These are phyloP conservation scores for Candida sp. DNA, from an alignment of 1,139 yeast genomes.

Conservation along the genomic window DNA sequence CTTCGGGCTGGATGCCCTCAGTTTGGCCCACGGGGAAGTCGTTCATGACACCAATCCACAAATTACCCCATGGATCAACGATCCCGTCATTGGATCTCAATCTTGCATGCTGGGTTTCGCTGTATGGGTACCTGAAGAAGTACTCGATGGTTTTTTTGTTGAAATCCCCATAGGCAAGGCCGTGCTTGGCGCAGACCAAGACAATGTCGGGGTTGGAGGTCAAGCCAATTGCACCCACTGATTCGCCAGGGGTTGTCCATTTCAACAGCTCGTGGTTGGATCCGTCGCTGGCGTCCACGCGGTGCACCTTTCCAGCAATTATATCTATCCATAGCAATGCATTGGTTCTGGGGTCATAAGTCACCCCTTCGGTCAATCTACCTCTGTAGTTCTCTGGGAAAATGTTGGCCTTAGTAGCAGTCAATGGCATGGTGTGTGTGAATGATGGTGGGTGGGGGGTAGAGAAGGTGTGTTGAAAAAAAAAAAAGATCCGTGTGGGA, in stretches of 20 bases:
- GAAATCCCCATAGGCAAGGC: slow-evolving; percentile 57
- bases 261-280: slow-evolving; percentile 42
- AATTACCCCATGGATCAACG: slow-evolving; percentile 68
- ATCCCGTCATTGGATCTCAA: slow-evolving; percentile 78
- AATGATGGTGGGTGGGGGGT: background rate
- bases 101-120: slow-evolving; percentile 25
- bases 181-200: slow-evolving; percentile 59
- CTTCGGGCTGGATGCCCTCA: slow-evolving; percentile 36
- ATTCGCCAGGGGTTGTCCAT: slow-evolving; percentile 38
- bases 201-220: slow-evolving; percentile 47
- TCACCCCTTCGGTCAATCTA: slow-evolving; percentile 67
- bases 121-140: slow-evolving; percentile 47
- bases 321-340: slow-evolving; percentile 76
- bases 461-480: background rate
- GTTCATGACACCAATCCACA: slow-evolving; percentile 78
- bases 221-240: slow-evolving; percentile 69
- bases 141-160: slow-evolving; percentile 43
- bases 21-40: slow-evolving; percentile 43
- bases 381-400: slow-evolving; percentile 51
- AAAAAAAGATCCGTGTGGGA: background rate
- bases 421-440: slow-evolving; percentile 9
- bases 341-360: slow-evolving; percentile 61
- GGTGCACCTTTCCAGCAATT: slow-evolving; percentile 58
- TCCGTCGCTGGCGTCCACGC: slow-evolving; percentile 30
- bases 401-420: slow-evolving; percentile 24